Evolutionary conservation across 140 eudicot species (phyloP), one percentile per base, ranked within the genome.

Genomic region (Bidens hawaiensis): DNA sequence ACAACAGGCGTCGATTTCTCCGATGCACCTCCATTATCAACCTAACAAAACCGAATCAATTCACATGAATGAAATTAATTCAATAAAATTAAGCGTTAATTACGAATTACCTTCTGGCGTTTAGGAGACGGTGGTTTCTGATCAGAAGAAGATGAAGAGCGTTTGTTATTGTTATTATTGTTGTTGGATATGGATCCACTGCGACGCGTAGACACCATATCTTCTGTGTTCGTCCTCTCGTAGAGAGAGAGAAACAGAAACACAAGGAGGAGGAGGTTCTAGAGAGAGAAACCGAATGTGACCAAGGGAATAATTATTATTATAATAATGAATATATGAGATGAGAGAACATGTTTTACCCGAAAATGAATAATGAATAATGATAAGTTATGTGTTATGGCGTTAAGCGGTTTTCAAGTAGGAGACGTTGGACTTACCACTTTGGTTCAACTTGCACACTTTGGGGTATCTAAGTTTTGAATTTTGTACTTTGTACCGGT

Each of bases 21-120:
- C 77, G 82, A 78, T 61, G 76, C 76, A 46, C 66, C 64, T 5
- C 78, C 90, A 60, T 71, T 76, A 4, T 81, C 88, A 25, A 62
- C 86, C 93, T 87, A n/a, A 41, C n/a, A 46, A 66, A 19, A 4
- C 59, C 5, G 13, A 49, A 49, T 49, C 31, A 11, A 22, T 9
- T 10, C 10, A 12, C 18, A 18, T 12, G 24, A 46, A 36, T 6
- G 27, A 33, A 22, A 43, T 42, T 41, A 49, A 60, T 69, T 25
- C n/a, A n/a, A n/a, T n/a, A n/a, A 48, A 69, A 67, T 1, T 42
- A 23, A 19, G 42, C 21, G 13, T 2, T 21, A 40, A 15, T n/a
- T n/a, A n/a, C n/a, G n/a, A n/a, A n/a, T n/a, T n/a, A n/a, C 90
- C 90, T 85, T 88, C 48, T 45, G 87, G 36, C 90, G 96, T 60